Evolutionary conservation across 1,284 basidiomycete genomes (phyloP).

Genomic region (Phylloporus sp.): DNA sequence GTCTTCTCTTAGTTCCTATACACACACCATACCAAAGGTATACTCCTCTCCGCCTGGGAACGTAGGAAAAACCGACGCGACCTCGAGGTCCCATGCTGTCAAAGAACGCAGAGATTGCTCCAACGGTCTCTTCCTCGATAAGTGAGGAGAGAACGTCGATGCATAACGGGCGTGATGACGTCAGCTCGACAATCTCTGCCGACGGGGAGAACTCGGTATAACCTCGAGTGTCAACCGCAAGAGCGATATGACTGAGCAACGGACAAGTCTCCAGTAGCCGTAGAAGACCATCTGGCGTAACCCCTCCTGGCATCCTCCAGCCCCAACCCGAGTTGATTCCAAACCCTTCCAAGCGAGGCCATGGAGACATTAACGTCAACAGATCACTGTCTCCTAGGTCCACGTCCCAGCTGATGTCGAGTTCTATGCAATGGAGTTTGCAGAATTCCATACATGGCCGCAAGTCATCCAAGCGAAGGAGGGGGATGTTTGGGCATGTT

Average conservation of each 20-base stretch:
- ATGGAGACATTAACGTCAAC: background rate
- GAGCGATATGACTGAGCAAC: background rate
- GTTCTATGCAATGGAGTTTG: background rate
- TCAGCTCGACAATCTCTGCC: background rate
- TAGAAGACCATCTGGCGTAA: background rate
- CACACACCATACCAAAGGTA: too few relatives aligned
- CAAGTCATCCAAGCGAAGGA: background rate
- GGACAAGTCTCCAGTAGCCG: background rate
- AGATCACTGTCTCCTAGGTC: background rate
- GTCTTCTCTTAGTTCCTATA: too few relatives aligned
- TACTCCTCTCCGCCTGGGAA: too few relatives aligned
- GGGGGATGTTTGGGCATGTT: background rate
- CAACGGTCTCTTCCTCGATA: background rate
- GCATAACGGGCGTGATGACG: background rate
- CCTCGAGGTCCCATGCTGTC: background rate
- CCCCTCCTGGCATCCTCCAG: background rate
- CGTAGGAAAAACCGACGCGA: too few relatives aligned
- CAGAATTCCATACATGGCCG: background rate
- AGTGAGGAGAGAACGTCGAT: background rate
- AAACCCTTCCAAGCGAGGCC: background rate
- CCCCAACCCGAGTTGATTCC: background rate
- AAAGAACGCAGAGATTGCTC: background rate
- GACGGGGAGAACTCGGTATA: background rate
- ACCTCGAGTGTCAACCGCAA: conserved; percentile 1
- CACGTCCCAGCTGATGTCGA: background rate